Evolutionary conservation across 306 rosid species (phyloP).

Genomic region (Cucumis cinereus): DNA sequence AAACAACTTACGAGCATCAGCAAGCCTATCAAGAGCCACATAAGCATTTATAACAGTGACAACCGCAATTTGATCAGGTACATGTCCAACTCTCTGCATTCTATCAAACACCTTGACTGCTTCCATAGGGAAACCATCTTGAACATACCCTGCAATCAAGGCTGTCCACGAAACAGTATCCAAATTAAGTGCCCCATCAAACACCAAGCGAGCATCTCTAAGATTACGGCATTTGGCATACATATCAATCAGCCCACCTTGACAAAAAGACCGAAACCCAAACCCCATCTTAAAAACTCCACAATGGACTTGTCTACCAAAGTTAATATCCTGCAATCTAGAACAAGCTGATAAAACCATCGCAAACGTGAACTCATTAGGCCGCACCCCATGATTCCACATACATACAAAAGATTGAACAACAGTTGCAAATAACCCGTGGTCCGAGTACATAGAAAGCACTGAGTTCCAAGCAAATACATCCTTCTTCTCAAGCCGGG

Average conservation of each 20-base stretch:
- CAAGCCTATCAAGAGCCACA: slow-evolving; percentile 20
- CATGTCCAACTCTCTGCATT: slow-evolving; percentile 17
- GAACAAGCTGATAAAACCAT: slow-evolving; percentile 48
- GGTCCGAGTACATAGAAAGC: slow-evolving; percentile 37
- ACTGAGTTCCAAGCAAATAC: slow-evolving; percentile 55
- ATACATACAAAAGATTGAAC: slow-evolving; percentile 25
- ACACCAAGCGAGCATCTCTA: slow-evolving; percentile 30
- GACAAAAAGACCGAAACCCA: slow-evolving; percentile 27
- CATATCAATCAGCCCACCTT: slow-evolving; percentile 51
- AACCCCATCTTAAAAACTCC: slow-evolving; percentile 34
- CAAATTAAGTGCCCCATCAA: slow-evolving; percentile 22
- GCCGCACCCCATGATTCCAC: slow-evolving; percentile 20
- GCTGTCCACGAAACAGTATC: slow-evolving; percentile 21
- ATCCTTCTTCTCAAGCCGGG: slow-evolving; percentile 32
- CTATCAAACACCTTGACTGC: slow-evolving; percentile 29
- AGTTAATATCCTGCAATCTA: slow-evolving; percentile 25
- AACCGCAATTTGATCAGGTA: slow-evolving; percentile 39
- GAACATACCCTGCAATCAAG: slow-evolving; percentile 50
- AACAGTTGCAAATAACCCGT: slow-evolving; percentile 15
- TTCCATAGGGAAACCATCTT: slow-evolving; percentile 33
- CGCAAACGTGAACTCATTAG: slow-evolving; percentile 46
- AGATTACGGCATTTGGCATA: slow-evolving; percentile 46
- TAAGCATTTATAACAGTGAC: slow-evolving; percentile 40
- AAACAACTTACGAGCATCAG: slow-evolving; percentile 23
- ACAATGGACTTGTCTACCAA: slow-evolving; percentile 45